These are phyloP conservation scores for Mortierella sp. DNA, from an alignment of 371 early-diverging fungal species.

Conservation along the genomic window DNA sequence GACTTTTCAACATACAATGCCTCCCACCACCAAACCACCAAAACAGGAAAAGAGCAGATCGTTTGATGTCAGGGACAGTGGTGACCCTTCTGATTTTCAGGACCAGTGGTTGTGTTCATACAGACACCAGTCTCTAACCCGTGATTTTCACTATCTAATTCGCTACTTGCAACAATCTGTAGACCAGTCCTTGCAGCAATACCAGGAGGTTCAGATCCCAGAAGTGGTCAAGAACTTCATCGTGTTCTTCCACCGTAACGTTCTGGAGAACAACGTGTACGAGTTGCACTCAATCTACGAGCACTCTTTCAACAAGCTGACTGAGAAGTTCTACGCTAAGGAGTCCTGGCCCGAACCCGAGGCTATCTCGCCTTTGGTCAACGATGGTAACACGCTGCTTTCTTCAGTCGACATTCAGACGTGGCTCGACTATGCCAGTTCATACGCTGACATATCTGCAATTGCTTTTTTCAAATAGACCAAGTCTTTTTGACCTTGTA, in stretches of 20 bases:
- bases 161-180: not conserved
- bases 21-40: not conserved
- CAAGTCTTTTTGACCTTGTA: slow-evolving; percentile 93
- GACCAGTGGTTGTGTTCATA: not conserved
- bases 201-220: slow-evolving; percentile 75
- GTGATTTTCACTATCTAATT: not conserved
- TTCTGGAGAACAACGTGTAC: slow-evolving; percentile 83
- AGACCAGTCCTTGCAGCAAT: slow-evolving; percentile 61
- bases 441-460: not conserved
- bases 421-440: not conserved
- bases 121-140: not conserved
- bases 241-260: slow-evolving; percentile 82
- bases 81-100: not conserved
- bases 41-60: not conserved
- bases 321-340: slow-evolving; percentile 93
- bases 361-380: slow-evolving; percentile 84
- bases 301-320: slow-evolving; percentile 90
- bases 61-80: not conserved
- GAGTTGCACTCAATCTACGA: slow-evolving; percentile 93
- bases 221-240: slow-evolving; percentile 89
- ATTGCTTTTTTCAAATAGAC: slow-evolving; percentile 61
- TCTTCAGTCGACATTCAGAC: not conserved
- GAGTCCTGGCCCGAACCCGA: slow-evolving; percentile 93
- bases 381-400: slow-evolving; percentile 75
- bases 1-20: not conserved